A percentile compares a stretch with the other conserved stretches of the same genome.
phyloP scores from a whole-genome alignment of 208 protist species.

The Leishmania guyanensis region DNA sequence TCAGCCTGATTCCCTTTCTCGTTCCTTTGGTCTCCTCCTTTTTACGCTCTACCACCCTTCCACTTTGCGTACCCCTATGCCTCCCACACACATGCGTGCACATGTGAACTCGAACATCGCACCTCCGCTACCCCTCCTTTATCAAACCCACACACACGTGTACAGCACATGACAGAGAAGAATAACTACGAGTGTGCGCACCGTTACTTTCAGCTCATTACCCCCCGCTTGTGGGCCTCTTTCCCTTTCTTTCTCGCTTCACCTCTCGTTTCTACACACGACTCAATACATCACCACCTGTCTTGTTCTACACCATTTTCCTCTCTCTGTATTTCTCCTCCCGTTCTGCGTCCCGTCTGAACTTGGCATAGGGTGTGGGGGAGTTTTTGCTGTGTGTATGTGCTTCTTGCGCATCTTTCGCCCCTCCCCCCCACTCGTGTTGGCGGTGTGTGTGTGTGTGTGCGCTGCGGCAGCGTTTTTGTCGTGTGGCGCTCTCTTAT shows the following conservation, averaged over 20 bases:
- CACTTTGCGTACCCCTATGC: not conserved
- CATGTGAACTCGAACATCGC: not conserved
- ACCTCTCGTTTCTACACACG: not conserved
- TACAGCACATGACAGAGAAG: slow-evolving; percentile 7
- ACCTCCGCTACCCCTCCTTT: not conserved
- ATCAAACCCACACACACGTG: not conserved
- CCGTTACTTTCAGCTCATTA: slow-evolving; percentile 4
- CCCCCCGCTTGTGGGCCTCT: not conserved
- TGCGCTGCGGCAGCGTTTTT: not conserved
- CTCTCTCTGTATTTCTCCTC: not conserved
- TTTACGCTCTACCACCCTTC: not conserved
- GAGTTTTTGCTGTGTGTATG: not conserved
- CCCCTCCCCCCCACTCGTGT: not conserved
- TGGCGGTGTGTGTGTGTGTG: not conserved
- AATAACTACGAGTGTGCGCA: slow-evolving; percentile 1
- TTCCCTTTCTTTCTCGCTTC: not conserved
- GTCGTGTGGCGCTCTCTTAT: not conserved
- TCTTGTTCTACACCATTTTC: not conserved
- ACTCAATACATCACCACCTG: not conserved
- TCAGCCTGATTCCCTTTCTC: not conserved
- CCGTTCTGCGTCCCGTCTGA: not conserved
- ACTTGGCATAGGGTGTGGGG: not conserved
- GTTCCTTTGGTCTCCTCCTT: not conserved
- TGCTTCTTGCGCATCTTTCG: not conserved
- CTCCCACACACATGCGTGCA: not conserved